These are phyloP conservation scores for Xanthoparmelia taractica DNA, from an alignment of 495 filamentous ascomycete genomes.

Conservation along the genomic window DNA sequence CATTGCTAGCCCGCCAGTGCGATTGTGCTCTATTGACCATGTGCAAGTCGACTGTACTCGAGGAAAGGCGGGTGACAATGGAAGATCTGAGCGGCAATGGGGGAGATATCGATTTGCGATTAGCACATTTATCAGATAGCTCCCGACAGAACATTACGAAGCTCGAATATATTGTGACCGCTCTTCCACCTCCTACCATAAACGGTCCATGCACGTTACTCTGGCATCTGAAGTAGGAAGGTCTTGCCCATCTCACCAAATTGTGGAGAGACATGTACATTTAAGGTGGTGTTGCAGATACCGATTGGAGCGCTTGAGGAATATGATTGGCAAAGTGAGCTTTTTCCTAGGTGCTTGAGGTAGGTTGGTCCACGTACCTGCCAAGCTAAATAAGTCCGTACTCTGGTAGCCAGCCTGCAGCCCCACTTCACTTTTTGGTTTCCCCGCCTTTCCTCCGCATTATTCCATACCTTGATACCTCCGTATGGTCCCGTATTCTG, in stretches of 20 bases:
- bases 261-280: too few relatives aligned
- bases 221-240: too few relatives aligned
- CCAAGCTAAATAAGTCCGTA: neutral
- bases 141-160: neutral
- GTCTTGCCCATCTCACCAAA: too few relatives aligned
- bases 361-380: neutral
- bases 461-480: too few relatives aligned
- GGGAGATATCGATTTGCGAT: neutral
- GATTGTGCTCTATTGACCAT: neutral
- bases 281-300: neutral
- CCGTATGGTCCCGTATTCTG: too few relatives aligned
- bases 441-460: conserved; percentile 1
- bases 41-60: neutral
- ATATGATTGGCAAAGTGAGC: neutral
- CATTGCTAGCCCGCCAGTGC: neutral
- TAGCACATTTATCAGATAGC: neutral
- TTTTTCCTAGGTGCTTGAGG: too few relatives aligned
- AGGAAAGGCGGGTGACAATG: neutral
- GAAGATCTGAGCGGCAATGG: neutral
- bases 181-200: too few relatives aligned
- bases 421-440: neutral
- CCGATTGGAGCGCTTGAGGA: neutral
- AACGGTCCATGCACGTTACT: too few relatives aligned
- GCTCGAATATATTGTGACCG: neutral
- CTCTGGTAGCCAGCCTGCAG: neutral